Conservation (phyloP, 169 alveolate genomes). For the Eimeria acervulina region DNA sequence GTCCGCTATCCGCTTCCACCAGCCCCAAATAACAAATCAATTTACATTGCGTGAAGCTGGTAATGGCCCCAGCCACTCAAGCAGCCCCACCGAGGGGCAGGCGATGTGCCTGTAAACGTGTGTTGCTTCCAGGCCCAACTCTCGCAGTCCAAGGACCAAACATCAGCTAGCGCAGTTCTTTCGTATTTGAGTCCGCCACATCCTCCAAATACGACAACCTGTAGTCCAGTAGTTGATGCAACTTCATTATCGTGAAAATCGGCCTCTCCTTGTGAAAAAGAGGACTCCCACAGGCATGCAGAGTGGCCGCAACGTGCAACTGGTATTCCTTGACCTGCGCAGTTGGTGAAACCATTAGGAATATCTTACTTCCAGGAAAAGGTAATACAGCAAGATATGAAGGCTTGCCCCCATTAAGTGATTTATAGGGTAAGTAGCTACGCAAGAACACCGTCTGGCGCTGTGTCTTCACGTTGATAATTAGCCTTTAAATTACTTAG, state of each 20-base stretch:
- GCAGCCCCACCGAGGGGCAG: constrained; percentile 89
- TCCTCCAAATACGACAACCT: constrained; percentile 90
- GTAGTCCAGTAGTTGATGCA: background rate
- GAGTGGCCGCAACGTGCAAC: constrained; percentile 49
- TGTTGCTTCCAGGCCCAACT: constrained; percentile 92
- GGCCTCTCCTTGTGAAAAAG: background rate
- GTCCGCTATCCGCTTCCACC: background rate
- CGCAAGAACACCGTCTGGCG: too few relatives aligned
- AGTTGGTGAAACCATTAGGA: background rate
- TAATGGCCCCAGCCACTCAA: background rate
- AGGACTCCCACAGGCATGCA: constrained; percentile 43
- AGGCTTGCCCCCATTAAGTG: background rate
- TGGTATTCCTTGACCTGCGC: background rate
- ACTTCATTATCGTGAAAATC: constrained; percentile 28
- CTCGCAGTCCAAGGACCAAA: constrained; percentile 93
- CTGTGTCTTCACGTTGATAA: background rate
- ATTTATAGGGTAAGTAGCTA: too few relatives aligned
- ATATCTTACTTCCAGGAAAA: background rate
- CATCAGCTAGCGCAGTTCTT: constrained; percentile 93
- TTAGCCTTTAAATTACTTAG: background rate
- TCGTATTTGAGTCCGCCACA: constrained; percentile 95
- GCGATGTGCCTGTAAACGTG: constrained; percentile 92
- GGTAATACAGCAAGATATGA: background rate
- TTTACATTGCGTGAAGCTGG: background rate
- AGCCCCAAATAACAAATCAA: background rate